A percentile compares a stretch with the other conserved stretches of the same genome.
Evolutionary conservation across 768 basidiomycete genomes (phyloP).

Genomic region (Termitomyces sp.): DNA sequence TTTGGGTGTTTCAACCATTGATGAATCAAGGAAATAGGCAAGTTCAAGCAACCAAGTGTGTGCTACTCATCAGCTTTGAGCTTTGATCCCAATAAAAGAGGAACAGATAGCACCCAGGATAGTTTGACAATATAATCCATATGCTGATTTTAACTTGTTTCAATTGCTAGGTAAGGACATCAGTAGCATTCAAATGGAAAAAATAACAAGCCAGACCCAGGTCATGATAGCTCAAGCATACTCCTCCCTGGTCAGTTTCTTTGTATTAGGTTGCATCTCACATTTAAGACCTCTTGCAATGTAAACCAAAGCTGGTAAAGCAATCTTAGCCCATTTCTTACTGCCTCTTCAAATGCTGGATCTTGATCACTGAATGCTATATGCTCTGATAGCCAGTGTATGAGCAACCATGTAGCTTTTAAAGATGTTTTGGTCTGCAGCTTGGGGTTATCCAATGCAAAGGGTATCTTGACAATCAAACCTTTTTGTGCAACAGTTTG

Average conservation of each 20-base stretch:
- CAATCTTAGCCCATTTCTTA: background rate
- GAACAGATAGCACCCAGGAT: constrained; percentile 24
- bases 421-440: too few species aligned
- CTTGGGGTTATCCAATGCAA: too few species aligned
- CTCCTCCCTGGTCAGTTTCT: background rate
- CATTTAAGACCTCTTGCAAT: background rate
- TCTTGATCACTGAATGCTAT: background rate
- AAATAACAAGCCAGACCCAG: background rate
- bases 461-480: too few species aligned
- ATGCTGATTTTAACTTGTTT: background rate
- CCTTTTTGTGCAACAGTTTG: too few species aligned
- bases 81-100: constrained; percentile 22
- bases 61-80: constrained; percentile 35
- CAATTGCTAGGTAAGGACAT: background rate
- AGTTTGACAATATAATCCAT: constrained; percentile 20
- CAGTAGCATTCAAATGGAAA: background rate
- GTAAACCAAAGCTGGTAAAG: background rate
- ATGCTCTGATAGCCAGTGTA: background rate
- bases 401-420: too few species aligned
- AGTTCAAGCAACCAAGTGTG: constrained; percentile 27
- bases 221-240: background rate
- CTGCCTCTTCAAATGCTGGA: background rate
- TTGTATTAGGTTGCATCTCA: background rate
- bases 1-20: constrained; percentile 28
- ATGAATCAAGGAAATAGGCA: constrained; percentile 31